A percentile compares a stretch with the other conserved stretches of the same genome.
These are phyloP conservation scores for Colletotrichum sp. DNA, from an alignment of 2,329 filamentous ascomycete genomes.

Conservation along the genomic window DNA sequence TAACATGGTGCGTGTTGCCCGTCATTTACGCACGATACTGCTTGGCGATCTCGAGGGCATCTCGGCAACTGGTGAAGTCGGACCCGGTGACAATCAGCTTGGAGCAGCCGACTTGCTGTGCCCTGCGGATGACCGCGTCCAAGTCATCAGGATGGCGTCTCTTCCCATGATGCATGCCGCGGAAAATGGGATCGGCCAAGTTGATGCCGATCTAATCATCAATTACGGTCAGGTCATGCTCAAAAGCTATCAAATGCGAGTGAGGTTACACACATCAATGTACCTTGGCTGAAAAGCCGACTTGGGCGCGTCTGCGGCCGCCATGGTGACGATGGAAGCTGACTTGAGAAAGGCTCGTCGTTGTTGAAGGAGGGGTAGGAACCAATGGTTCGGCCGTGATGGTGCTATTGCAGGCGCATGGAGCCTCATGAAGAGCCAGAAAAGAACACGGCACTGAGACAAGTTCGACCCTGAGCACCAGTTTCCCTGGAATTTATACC, in stretches of 20 bases:
- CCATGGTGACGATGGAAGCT: background rate
- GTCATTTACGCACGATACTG: constrained; percentile 67
- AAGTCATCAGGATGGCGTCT: constrained; percentile 77
- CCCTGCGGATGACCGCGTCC: constrained; percentile 77
- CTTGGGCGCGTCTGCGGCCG: constrained; percentile 2
- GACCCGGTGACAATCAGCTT: constrained; percentile 96
- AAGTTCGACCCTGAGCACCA: background rate
- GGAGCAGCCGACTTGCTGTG: constrained; percentile 76
- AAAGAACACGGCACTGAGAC: background rate
- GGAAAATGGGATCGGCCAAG: constrained; percentile 89
- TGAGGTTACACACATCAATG: constrained; percentile 59
- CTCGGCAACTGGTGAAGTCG: constrained; percentile 77
- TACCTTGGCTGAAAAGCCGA: constrained; percentile 55
- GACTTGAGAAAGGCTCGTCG: background rate
- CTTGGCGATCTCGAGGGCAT: constrained; percentile 75
- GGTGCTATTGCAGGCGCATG: background rate
- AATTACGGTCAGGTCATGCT: constrained; percentile 8
- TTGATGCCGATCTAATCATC: constrained; percentile 83
- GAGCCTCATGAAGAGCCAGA: background rate
- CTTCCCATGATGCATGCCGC: constrained; percentile 82
- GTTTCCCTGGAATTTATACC: background rate
- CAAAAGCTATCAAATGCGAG: background rate
- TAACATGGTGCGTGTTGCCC: background rate
- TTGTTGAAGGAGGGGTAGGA: background rate
- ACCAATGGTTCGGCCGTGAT: background rate